Evolutionary conservation across 2,329 filamentous ascomycete genomes (phyloP).

Genomic region (Arthrobotrys musiformis): DNA sequence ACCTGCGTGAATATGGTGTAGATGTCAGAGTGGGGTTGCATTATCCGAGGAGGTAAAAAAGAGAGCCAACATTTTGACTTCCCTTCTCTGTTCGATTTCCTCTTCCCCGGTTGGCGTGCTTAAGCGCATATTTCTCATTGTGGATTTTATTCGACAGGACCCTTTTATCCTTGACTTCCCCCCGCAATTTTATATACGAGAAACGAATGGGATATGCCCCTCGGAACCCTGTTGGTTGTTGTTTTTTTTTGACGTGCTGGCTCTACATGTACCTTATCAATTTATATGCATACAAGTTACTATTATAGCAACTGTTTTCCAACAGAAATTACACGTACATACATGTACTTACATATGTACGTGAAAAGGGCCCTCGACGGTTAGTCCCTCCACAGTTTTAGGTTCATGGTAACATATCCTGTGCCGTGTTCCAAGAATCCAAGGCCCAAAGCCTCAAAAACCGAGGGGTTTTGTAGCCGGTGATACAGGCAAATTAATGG

Average conservation of each 20-base stretch:
- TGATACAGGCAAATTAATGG: background rate
- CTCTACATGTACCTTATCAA: slow-evolving; percentile 45
- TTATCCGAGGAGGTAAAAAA: slow-evolving; percentile 42
- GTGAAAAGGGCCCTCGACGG: slow-evolving; percentile 7
- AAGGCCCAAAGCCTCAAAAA: slow-evolving; percentile 14
- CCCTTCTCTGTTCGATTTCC: slow-evolving; percentile 17
- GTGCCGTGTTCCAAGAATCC: slow-evolving; percentile 44
- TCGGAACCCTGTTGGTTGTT: slow-evolving; percentile 28
- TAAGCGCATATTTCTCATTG: slow-evolving; percentile 42
- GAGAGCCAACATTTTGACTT: slow-evolving; percentile 22
- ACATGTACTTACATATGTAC: too few relatives aligned
- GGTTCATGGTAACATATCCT: slow-evolving; percentile 23
- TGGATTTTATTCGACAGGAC: slow-evolving; percentile 36
- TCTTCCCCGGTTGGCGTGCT: slow-evolving; percentile 50
- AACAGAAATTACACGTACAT: slow-evolving; percentile 21
- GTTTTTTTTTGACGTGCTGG: slow-evolving; percentile 41
- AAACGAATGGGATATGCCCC: slow-evolving; percentile 18
- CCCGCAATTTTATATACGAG: slow-evolving; percentile 48
- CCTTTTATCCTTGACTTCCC: slow-evolving; percentile 35
- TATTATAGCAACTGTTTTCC: slow-evolving; percentile 37
- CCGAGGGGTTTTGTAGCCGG: slow-evolving; percentile 19
- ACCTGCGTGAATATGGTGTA: slow-evolving; percentile 36
- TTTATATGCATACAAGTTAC: slow-evolving; percentile 32
- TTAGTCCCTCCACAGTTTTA: slow-evolving; percentile 36
- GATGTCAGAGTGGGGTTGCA: slow-evolving; percentile 53